Evolutionary conservation across 75 land plant species (phyloP), one percentile per base, ranked within the genome.

Genomic region (Picea glauca): DNA sequence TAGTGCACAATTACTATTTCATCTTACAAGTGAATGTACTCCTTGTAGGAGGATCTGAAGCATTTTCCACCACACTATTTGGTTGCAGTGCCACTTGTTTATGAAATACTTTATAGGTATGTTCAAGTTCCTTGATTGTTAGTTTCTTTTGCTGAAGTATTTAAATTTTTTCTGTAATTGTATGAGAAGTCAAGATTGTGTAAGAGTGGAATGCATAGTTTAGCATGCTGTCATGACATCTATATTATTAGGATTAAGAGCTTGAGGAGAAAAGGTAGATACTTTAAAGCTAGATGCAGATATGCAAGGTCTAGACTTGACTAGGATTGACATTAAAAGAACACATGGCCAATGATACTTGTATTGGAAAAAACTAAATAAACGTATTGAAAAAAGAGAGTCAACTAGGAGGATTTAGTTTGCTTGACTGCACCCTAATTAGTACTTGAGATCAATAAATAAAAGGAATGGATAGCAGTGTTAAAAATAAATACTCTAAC

Each of bases 71-170:
- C 96, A 59, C 84, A 95, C 17, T 95, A 88, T 76, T 75, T 95
- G 38, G 88, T 95, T 79, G 86, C 97, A 46, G 98, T 95, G 72
- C 98, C 98, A 38, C 87, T 95, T 56, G 91, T 95, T 33, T 95
- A 82, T 83, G 94, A 95, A 72, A 91, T 87, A 15, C 93, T 95
- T 12, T 93, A 95, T 87, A 95, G 90, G 98, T 95, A 79, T 33
- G 43, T 13, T 58, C 4, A 32, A 2, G 70, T 73, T 67, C 7
- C 35, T 70, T 46, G n/a, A n/a, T 60, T 76, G 35, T n/a, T 76
- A 4, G 12, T 56, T 66, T 56, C 21, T 5, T 33, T 58, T 62
- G 77, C 30, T 11, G 38, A 17, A 4, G 75, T 60, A 8, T 18
- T 76, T 20, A 18, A 58, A 15, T 15, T 66, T 31, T 58, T 62